Evolutionary conservation across 371 early-diverging fungal genomes (phyloP).

Genomic region (Lichtheimia ramosa): DNA sequence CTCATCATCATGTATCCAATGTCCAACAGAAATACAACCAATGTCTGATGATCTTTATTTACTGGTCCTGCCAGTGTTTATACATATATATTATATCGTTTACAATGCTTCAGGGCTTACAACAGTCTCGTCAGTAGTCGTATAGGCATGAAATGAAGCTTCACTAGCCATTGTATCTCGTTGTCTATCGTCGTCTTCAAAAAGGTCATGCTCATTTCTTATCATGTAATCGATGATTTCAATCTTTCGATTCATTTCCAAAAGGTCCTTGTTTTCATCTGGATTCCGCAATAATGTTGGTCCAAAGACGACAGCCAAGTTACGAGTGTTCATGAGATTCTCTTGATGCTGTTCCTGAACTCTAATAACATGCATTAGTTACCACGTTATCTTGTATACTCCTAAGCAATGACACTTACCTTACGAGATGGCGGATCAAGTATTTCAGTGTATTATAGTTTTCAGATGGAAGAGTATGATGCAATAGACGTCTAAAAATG

Average conservation of each 20-base stretch:
- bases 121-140: too few relatives aligned
- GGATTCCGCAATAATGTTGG: constrained; percentile 76
- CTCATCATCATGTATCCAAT: too few relatives aligned
- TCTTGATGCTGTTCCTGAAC: constrained; percentile 46
- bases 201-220: too few relatives aligned
- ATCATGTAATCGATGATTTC: constrained; percentile 18
- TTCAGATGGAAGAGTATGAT: constrained; percentile 11
- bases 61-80: too few relatives aligned
- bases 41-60: too few relatives aligned
- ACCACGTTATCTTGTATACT: neutral
- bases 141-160: too few relatives aligned
- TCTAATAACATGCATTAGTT: constrained; percentile 9
- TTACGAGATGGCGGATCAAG: constrained; percentile 16
- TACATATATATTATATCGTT: too few relatives aligned
- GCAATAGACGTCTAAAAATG: neutral
- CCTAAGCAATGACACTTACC: constrained; percentile 1
- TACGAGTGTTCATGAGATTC: constrained; percentile 82
- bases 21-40: too few relatives aligned
- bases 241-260: constrained; percentile 15
- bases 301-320: constrained; percentile 85
- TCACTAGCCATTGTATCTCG: too few relatives aligned
- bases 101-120: too few relatives aligned
- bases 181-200: too few relatives aligned
- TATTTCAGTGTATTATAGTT: constrained; percentile 15
- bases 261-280: constrained; percentile 20